Evolutionary conservation across 2,329 filamentous ascomycete species (phyloP).

Genomic region (Colletotrichum tofieldiae): DNA sequence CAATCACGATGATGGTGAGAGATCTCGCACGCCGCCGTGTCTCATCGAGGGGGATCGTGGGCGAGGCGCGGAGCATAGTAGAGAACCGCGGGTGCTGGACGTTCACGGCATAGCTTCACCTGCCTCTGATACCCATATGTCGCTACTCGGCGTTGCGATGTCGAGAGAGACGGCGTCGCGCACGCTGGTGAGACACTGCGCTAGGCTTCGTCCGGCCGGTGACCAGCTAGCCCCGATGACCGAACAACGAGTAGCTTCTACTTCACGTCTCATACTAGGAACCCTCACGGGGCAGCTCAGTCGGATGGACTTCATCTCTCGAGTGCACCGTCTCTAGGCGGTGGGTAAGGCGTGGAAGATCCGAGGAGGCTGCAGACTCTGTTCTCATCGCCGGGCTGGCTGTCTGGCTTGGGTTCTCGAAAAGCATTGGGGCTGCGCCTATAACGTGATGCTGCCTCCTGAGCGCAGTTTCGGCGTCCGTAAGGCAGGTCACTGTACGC

Average conservation of each 20-base stretch:
- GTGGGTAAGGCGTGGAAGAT: not conserved
- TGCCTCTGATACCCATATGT: not conserved
- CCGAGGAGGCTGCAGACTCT: not conserved
- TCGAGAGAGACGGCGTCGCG: not conserved
- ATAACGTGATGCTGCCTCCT: not conserved
- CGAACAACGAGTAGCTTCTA: not conserved
- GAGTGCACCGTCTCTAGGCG: not conserved
- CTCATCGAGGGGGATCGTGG: not conserved
- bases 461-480: not conserved
- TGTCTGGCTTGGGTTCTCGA: not conserved
- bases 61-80: not conserved
- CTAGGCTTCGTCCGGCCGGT: not conserved
- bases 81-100: not conserved
- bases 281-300: not conserved
- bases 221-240: not conserved
- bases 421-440: not conserved
- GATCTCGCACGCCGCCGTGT: not conserved
- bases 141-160: not conserved
- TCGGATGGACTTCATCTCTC: not conserved
- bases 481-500: not conserved
- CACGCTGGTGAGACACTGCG: not conserved
- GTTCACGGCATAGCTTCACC: not conserved
- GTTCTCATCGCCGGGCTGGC: not conserved
- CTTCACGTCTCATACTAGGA: not conserved
- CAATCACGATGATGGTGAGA: not conserved